A percentile compares a stretch with the other conserved stretches of the same genome.
phyloP scores from a whole-genome alignment of 164 flowering plant genomes.

The Umbilicus rupestris region DNA sequence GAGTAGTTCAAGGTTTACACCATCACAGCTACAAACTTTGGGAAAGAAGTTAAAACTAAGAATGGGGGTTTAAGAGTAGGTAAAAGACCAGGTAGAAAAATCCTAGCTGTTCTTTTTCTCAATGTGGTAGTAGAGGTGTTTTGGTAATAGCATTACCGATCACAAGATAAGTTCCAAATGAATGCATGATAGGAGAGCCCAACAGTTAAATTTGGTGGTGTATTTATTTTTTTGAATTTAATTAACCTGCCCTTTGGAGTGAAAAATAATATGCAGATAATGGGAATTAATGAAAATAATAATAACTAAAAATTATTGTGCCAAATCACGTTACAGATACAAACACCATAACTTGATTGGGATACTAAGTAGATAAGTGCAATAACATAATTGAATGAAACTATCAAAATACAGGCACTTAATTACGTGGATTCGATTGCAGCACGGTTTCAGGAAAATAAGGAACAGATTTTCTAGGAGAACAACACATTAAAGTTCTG shows the following conservation, averaged over 20 bases:
- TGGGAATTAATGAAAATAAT: too few relatives aligned
- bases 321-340: too few relatives aligned
- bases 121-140: not conserved
- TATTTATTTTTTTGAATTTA: too few relatives aligned
- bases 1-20: not conserved
- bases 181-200: not conserved
- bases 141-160: not conserved
- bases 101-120: not conserved
- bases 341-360: too few relatives aligned
- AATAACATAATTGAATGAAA: too few relatives aligned
- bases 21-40: not conserved
- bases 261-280: too few relatives aligned
- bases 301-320: too few relatives aligned
- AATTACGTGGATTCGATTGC: not conserved
- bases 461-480: not conserved
- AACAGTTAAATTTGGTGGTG: not conserved
- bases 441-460: not conserved
- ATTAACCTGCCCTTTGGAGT: too few relatives aligned
- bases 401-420: not conserved
- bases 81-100: too few relatives aligned
- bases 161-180: not conserved
- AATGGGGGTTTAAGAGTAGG: not conserved
- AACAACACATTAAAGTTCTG: not conserved
- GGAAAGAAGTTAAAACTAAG: not conserved
- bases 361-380: too few relatives aligned